phyloP scores from a whole-genome alignment of 23 red algal species.

The Gracilaria gracilis region DNA sequence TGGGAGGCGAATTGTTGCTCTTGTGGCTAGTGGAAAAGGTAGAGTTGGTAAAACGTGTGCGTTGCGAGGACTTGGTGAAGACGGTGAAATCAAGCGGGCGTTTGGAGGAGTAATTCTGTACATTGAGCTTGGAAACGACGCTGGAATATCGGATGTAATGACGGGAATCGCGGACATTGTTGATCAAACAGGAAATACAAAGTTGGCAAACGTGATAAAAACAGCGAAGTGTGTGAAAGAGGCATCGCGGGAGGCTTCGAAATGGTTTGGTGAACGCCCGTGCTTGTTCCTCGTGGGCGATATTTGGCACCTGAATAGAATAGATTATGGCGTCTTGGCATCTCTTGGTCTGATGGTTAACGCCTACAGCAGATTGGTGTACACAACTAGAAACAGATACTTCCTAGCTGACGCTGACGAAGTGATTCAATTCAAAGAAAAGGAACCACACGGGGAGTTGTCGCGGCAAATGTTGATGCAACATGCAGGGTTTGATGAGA shows the following conservation, averaged over 20 bases:
- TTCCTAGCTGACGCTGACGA: too few species aligned
- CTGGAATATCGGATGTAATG: neutral
- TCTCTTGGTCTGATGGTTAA: neutral
- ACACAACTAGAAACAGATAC: too few species aligned
- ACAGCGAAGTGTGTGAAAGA: neutral
- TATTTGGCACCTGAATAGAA: neutral
- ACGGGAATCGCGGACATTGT: neutral
- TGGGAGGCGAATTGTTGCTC: neutral
- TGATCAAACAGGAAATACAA: neutral
- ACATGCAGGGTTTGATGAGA: too few species aligned
- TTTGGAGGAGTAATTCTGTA: neutral
- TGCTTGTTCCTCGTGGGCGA: conserved; percentile 2
- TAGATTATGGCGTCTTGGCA: neutral
- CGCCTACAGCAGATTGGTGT: too few species aligned
- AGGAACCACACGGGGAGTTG: too few species aligned
- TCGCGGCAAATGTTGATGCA: too few species aligned
- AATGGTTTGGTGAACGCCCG: neutral
- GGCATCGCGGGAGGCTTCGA: neutral
- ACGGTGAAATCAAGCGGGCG: neutral
- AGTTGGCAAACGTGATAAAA: neutral
- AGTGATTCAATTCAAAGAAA: too few species aligned
- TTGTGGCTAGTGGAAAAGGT: neutral
- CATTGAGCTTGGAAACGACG: neutral
- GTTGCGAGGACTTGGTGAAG: too few species aligned
- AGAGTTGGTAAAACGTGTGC: too few species aligned